Evolutionary conservation across 768 basidiomycete genomes (phyloP).

Genomic region (Suillus cothurnatus): DNA sequence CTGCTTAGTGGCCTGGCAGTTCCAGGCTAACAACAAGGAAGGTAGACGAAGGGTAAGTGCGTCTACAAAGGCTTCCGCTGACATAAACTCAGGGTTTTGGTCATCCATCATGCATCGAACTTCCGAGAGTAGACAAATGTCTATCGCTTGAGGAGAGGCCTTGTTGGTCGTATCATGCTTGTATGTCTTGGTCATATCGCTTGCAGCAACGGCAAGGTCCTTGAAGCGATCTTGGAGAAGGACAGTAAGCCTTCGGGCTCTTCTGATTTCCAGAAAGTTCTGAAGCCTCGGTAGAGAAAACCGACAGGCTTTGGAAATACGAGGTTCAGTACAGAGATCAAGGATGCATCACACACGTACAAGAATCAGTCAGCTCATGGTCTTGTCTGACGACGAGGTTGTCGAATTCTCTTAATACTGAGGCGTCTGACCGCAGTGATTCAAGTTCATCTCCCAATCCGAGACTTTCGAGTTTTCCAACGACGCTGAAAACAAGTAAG

Average conservation of each 20-base stretch:
- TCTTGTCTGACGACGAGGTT: constrained; percentile 1
- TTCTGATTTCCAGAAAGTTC: background rate
- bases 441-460: background rate
- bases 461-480: background rate
- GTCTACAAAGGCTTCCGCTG: background rate
- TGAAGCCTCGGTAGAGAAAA: background rate
- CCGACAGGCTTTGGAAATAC: background rate
- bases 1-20: background rate
- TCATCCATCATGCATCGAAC: background rate
- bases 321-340: background rate
- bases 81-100: background rate
- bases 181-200: background rate
- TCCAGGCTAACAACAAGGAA: background rate
- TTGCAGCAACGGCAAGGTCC: background rate
- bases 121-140: background rate
- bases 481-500: background rate
- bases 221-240: background rate
- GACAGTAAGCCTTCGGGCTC: background rate
- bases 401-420: background rate
- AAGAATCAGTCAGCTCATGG: background rate
- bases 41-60: background rate
- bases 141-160: background rate
- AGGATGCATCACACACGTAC: background rate
- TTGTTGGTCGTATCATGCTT: background rate
- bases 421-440: background rate